Percentiles rank a stretch among this genome's conserved stretches.
Evolutionary conservation across 345 rosid species (phyloP).

Genomic region (Durio zibethinus): DNA sequence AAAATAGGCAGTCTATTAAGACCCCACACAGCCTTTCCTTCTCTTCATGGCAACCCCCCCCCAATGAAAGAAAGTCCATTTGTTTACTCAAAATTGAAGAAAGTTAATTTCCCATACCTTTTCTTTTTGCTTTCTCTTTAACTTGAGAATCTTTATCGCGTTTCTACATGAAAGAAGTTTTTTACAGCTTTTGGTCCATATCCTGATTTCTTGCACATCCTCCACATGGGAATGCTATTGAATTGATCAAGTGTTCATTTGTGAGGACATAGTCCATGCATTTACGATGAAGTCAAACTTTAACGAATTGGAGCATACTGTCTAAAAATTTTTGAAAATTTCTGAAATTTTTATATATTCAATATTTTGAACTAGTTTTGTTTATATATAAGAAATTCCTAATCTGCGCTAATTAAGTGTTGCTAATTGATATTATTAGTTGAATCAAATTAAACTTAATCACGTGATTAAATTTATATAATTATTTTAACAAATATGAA

Average conservation of each 20-base stretch:
- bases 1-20: slow-evolving; percentile 10
- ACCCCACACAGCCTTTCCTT: slow-evolving; percentile 45
- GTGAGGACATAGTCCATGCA: slow-evolving; percentile 14
- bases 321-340: slow-evolving; percentile 31
- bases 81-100: slow-evolving; percentile 33
- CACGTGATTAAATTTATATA: background rate
- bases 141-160: slow-evolving; percentile 15
- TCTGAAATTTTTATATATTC: too few species aligned
- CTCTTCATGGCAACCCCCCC: slow-evolving; percentile 50
- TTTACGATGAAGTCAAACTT: slow-evolving; percentile 34
- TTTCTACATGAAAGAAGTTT: too few species aligned
- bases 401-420: too few species aligned
- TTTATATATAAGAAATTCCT: too few species aligned
- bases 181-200: slow-evolving; percentile 24
- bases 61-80: slow-evolving; percentile 44
- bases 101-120: slow-evolving; percentile 9
- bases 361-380: too few species aligned
- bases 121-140: slow-evolving; percentile 6
- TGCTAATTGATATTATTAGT: too few species aligned
- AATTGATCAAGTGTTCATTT: slow-evolving; percentile 8
- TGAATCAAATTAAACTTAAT: too few species aligned
- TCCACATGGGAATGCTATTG: slow-evolving; percentile 26
- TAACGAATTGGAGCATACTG: slow-evolving; percentile 36
- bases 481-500: background rate
- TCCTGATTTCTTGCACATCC: slow-evolving; percentile 27